Percentiles rank a stretch among this genome's conserved stretches.
These are phyloP conservation scores for Cladophialophora psammophila DNA, from an alignment of 2,329 filamentous ascomycete species.

Conservation along the genomic window DNA sequence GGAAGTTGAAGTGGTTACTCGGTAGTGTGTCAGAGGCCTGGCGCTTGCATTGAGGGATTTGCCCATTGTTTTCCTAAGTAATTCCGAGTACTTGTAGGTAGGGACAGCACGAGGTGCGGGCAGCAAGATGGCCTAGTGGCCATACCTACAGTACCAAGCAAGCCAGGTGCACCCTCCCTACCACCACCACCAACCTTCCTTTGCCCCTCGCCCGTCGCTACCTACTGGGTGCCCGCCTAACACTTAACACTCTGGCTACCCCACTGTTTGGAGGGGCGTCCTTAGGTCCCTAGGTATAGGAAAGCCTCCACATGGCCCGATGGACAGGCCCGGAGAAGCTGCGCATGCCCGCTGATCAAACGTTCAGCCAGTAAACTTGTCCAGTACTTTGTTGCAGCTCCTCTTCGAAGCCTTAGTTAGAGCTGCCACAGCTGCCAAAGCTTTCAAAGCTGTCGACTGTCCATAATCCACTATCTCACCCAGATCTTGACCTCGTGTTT, in stretches of 20 bases:
- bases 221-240: neutral
- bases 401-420: neutral
- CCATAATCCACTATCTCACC: neutral
- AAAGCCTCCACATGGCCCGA: neutral
- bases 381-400: neutral
- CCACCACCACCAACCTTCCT: neutral
- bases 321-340: neutral
- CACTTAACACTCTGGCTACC: neutral
- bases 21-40: neutral
- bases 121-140: neutral
- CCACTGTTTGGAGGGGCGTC: constrained; percentile 3
- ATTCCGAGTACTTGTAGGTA: neutral
- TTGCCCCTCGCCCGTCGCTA: no score
- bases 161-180: neutral
- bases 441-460: no score
- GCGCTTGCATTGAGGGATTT: neutral
- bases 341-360: constrained; percentile 2
- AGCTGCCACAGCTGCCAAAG: neutral
- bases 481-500: constrained; percentile 9
- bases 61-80: neutral
- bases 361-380: constrained; percentile 1
- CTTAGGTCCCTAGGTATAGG: neutral
- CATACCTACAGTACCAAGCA: neutral
- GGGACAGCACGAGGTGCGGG: neutral
- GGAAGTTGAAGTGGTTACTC: neutral